These are phyloP conservation scores for Polyporus tsugae DNA, from an alignment of 1,284 basidiomycete species.

Conservation along the genomic window DNA sequence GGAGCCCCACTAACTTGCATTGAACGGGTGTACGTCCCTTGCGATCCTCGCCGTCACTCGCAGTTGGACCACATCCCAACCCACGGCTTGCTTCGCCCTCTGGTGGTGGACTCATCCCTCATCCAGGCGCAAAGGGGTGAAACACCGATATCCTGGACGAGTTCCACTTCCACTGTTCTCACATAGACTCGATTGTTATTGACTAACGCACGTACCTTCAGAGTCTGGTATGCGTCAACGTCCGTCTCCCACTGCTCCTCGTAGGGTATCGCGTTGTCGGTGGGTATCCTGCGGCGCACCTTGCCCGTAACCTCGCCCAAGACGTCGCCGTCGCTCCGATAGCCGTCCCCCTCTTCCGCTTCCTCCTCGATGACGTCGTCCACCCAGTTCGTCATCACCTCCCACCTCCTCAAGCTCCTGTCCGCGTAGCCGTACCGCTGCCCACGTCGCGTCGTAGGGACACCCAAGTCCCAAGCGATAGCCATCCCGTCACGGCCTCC, in stretches of 20 bases:
- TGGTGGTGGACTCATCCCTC: too few relatives aligned
- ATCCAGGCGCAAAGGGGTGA: too few relatives aligned
- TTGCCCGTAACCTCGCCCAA: conserved; percentile 69
- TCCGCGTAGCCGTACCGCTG: conserved; percentile 45
- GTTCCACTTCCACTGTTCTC: too few relatives aligned
- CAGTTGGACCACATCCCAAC: too few relatives aligned
- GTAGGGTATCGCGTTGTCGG: conserved; percentile 56
- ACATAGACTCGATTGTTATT: too few relatives aligned
- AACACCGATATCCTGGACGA: too few relatives aligned
- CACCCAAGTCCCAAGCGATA: conserved; percentile 89
- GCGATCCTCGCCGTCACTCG: too few relatives aligned
- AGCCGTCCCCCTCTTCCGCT: conserved; percentile 57
- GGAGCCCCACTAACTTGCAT: too few relatives aligned
- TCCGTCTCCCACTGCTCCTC: conserved; percentile 87
- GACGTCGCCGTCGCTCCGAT: conserved; percentile 73
- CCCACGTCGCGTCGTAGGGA: conserved; percentile 62
- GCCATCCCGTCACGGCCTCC: conserved; percentile 94
- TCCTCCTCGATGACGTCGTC: conserved; percentile 75
- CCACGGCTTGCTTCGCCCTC: too few relatives aligned
- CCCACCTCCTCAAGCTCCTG: conserved; percentile 60
- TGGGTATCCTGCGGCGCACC: conserved; percentile 37
- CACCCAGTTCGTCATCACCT: conserved; percentile 82
- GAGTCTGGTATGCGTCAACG: conserved; percentile 50
- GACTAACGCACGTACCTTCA: conserved; percentile 47
- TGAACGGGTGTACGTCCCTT: too few relatives aligned